Conservation (phyloP, 306 rosid genomes). For the Boehmeria nivea region DNA sequence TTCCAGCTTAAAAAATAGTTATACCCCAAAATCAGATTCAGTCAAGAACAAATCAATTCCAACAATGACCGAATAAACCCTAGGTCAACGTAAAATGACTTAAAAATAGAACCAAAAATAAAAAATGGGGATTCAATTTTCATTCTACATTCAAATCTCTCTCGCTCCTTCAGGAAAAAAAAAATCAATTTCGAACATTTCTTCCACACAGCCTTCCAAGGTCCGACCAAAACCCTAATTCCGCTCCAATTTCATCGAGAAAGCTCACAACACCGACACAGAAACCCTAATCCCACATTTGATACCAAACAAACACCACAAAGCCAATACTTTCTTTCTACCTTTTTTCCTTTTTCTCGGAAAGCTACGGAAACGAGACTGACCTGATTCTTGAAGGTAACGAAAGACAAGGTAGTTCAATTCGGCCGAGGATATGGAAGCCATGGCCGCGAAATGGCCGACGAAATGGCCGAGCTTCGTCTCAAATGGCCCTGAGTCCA, state of each 20-base stretch:
- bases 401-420: conserved; percentile 82
- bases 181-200: neutral
- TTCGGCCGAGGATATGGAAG: conserved; percentile 72
- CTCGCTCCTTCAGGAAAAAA: no score
- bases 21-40: no score
- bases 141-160: no score
- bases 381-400: conserved; percentile 94
- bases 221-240: conserved; percentile 27
- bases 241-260: neutral
- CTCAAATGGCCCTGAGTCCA: conserved; percentile 34
- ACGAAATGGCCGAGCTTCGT: conserved; percentile 26
- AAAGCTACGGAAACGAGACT: neutral
- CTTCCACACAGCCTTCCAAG: conserved; percentile 3
- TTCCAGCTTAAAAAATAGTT: no score
- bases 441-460: conserved; percentile 38
- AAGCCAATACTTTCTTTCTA: no score
- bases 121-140: no score
- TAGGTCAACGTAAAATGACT: no score
- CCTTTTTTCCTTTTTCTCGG: neutral
- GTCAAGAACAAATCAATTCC: no score
- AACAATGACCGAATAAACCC: no score
- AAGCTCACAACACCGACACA: conserved; percentile 4
- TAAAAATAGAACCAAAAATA: no score
- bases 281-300: conserved; percentile 19
- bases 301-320: no score